Percentiles rank a stretch among this genome's conserved stretches.
Evolutionary conservation across 2,329 filamentous ascomycete genomes (phyloP).

Genomic region (Blastomyces silverae): DNA sequence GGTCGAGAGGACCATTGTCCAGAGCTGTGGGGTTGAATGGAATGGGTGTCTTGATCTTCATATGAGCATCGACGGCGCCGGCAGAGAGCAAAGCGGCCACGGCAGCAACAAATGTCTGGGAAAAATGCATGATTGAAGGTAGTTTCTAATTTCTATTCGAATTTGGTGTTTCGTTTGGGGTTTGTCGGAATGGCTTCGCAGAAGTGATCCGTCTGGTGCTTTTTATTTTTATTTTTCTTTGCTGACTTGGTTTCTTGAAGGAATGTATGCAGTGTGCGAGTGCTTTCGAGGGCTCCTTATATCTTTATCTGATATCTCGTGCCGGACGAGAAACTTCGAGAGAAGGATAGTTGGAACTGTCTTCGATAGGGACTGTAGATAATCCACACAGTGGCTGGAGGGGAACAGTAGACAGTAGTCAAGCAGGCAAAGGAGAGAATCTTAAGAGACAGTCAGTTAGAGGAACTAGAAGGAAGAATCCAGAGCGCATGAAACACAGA

Average conservation of each 20-base stretch:
- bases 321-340: slow-evolving; percentile 13
- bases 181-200: slow-evolving; percentile 11
- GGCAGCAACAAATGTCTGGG: slow-evolving; percentile 30
- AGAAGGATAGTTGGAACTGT: slow-evolving; percentile 6
- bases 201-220: slow-evolving; percentile 8
- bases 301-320: slow-evolving; percentile 12
- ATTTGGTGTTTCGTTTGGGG: neutral
- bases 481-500: neutral
- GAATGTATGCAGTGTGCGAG: slow-evolving; percentile 8
- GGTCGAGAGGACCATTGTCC: slow-evolving; percentile 59
- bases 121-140: slow-evolving; percentile 27
- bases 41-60: slow-evolving; percentile 62
- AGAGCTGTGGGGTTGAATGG: slow-evolving; percentile 52
- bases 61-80: slow-evolving; percentile 62
- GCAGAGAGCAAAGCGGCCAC: slow-evolving; percentile 47
- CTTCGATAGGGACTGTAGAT: slow-evolving; percentile 11
- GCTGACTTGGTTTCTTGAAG: slow-evolving; percentile 11
- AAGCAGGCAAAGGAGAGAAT: slow-evolving; percentile 4
- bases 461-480: slow-evolving; percentile 4
- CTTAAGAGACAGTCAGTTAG: slow-evolving; percentile 11
- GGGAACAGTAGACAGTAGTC: slow-evolving; percentile 3
- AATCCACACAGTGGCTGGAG: neutral
- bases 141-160: neutral
- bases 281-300: slow-evolving; percentile 8
- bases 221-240: neutral